A percentile compares a stretch with the other conserved stretches of the same genome.
Conservation (phyloP, 2,329 filamentous ascomycete genomes). For the Trichoderma polysporum region DNA sequence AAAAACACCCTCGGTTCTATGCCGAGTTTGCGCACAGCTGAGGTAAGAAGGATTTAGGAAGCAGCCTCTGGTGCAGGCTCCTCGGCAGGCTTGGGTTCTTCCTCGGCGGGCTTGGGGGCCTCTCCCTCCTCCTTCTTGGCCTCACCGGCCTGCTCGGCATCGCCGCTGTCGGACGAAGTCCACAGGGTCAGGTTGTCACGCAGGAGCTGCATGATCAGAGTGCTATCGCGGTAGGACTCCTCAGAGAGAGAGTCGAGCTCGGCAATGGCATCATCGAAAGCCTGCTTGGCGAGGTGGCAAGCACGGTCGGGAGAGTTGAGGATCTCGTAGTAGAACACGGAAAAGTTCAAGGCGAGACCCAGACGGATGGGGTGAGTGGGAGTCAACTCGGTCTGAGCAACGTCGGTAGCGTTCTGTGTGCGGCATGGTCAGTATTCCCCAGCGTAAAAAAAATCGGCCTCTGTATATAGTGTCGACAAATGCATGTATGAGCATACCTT, state of each 20-base stretch:
- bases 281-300: conserved; percentile 98
- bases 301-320: conserved; percentile 96
- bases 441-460: background rate
- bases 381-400: conserved; percentile 95
- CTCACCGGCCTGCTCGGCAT: conserved; percentile 65
- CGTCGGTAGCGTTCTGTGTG: conserved; percentile 92
- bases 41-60: conserved; percentile 49
- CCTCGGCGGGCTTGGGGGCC: conserved; percentile 41
- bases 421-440: background rate
- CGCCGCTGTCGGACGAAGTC: conserved; percentile 89
- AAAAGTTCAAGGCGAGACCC: conserved; percentile 97
- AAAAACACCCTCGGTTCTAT: conserved; percentile 37
- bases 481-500: conserved; percentile 61
- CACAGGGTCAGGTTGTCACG: conserved; percentile 97
- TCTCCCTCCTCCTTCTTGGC: conserved; percentile 57
- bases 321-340: conserved; percentile 99
- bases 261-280: conserved; percentile 96
- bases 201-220: conserved; percentile 98
- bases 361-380: conserved; percentile 98
- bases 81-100: conserved; percentile 46
- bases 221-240: conserved; percentile 98
- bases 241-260: conserved; percentile 97
- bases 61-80: conserved; percentile 48
- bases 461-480: background rate
- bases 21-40: conserved; percentile 40